Evolutionary conservation across 2,329 filamentous ascomycete genomes (phyloP), one percentile per base, ranked within the genome.

Genomic region (Didymella pinodella): DNA sequence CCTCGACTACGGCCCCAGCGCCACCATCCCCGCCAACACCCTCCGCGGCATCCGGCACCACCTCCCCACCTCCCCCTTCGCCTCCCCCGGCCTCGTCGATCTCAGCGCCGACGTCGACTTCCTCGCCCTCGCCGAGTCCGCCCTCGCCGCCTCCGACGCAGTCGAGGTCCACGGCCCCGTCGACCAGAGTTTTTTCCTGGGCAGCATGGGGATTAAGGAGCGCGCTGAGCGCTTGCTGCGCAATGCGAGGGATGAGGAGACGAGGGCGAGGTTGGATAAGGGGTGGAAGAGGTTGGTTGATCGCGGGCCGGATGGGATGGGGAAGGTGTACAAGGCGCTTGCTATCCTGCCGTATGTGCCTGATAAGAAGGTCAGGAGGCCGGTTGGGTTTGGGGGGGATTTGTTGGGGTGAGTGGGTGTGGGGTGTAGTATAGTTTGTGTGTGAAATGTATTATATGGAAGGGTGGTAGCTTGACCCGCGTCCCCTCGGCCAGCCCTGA

Each of bases 91-190:
- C 0, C 85, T 89, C 26, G 93, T 96, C 2, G 95, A 99, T 74
- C 82, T 99, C 22, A 93, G 89, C 65, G 94, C 91, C 0, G 94
- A 99, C 73, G 95, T 99, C 0, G 95, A 99, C 77, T 99, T 99
- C 73, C 85, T 86, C 0, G 92, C 90, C 11, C 80, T 99, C 1
- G 93, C 93, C 0, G 93, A 98, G 74, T 84, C 90, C 1, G 93
- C 93, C 0, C 84, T 91, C 45, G 81, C 85, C 38, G 90, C 91
- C 0, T 93, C 89, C 65, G 85, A 88, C 1, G 90, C 88, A 1
- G 88, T 98, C 4, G 95, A 99, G 77, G 91, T 97, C 7, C 93
- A 98, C 71, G 95, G 95, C 0, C 95, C 95, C 0, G 88, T 97
- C 1, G 87, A 93, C 62, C 95, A 99, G 78, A 92, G 87, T 0